These are phyloP conservation scores for Rhizomucor miehei DNA, from an alignment of 371 early-diverging fungal species.

Conservation along the genomic window DNA sequence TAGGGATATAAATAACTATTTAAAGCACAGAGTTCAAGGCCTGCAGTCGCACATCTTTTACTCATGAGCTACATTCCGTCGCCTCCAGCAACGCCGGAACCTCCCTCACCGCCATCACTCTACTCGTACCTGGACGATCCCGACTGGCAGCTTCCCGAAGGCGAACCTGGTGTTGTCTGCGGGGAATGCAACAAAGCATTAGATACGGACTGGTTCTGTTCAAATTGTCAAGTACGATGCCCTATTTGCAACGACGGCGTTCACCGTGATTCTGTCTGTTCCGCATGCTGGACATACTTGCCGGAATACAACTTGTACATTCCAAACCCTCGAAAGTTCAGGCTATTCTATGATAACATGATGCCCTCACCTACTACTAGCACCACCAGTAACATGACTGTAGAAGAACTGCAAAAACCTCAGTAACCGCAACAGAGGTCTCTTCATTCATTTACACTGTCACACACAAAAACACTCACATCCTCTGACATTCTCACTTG, in stretches of 20 bases:
- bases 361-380: slow-evolving; percentile 11
- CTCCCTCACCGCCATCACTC: slow-evolving; percentile 20
- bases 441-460: too few relatives aligned
- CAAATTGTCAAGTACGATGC: slow-evolving; percentile 44
- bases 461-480: too few relatives aligned
- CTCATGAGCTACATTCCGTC: slow-evolving; percentile 34
- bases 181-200: slow-evolving; percentile 42
- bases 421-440: too few relatives aligned
- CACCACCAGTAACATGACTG: slow-evolving; percentile 5
- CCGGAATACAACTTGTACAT: slow-evolving; percentile 8
- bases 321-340: slow-evolving; percentile 5
- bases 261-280: slow-evolving; percentile 31
- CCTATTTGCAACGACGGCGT: slow-evolving; percentile 27
- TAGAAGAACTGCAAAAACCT: too few relatives aligned
- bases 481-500: too few relatives aligned
- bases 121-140: slow-evolving; percentile 11
- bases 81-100: slow-evolving; percentile 10
- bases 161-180: slow-evolving; percentile 23
- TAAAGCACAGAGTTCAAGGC: too few relatives aligned
- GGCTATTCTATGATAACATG: background rate
- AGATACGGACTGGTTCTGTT: slow-evolving; percentile 45
- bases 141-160: background rate
- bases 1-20: slow-evolving; percentile 9
- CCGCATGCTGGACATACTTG: slow-evolving; percentile 42
- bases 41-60: background rate